Evolutionary conservation across 2,329 filamentous ascomycete species (phyloP).

Genomic region (Escovopsis weberi): DNA sequence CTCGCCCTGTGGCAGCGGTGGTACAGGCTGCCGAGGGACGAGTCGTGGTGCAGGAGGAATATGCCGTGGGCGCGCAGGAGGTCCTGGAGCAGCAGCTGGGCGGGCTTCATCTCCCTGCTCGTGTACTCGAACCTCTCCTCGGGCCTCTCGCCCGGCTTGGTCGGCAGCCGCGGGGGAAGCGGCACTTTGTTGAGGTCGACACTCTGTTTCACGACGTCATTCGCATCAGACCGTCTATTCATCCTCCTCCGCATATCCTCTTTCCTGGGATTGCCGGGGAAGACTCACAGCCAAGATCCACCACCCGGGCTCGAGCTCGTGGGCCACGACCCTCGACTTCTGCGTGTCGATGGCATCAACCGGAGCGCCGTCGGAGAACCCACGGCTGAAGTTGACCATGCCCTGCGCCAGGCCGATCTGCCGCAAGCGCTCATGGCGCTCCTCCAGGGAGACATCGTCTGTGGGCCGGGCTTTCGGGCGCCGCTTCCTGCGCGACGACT

Average conservation of each 20-base stretch:
- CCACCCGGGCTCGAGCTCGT: constrained; percentile 83
- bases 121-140: constrained; percentile 59
- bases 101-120: constrained; percentile 75
- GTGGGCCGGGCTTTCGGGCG: constrained; percentile 28
- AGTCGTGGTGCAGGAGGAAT: constrained; percentile 79
- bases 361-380: constrained; percentile 63
- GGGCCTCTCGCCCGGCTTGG: constrained; percentile 25
- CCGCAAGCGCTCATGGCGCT: constrained; percentile 73
- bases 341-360: constrained; percentile 86
- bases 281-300: constrained; percentile 77
- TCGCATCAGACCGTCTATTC: not conserved
- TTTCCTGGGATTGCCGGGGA: not conserved
- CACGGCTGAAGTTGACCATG: constrained; percentile 85
- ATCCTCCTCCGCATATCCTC: too few species aligned
- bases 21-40: constrained; percentile 57
- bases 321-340: constrained; percentile 67
- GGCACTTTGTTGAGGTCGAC: constrained; percentile 65
- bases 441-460: constrained; percentile 38
- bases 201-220: constrained; percentile 14
- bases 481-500: constrained; percentile 25
- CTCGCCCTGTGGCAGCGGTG: constrained; percentile 45
- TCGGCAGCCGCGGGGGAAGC: constrained; percentile 40
- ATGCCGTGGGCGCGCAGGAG: constrained; percentile 67
- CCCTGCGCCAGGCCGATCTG: constrained; percentile 94
- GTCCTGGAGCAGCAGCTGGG: constrained; percentile 63